phyloP scores from a whole-genome alignment of 1,284 basidiomycete genomes.

The Salmacisia buchloeana region DNA sequence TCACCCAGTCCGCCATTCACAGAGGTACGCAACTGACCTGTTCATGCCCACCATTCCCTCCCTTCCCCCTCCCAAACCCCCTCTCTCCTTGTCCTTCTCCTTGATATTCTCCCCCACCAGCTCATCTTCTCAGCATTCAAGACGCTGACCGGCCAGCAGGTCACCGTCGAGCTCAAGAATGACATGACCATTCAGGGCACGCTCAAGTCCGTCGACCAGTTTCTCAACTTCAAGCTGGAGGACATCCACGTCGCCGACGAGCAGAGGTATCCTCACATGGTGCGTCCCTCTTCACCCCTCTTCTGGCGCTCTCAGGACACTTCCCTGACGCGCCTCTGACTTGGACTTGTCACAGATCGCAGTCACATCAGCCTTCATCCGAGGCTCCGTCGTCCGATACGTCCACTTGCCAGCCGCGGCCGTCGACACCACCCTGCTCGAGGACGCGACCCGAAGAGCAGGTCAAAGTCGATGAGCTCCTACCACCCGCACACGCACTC shows the following conservation, averaged over 20 bases:
- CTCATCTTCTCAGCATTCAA: conserved; percentile 98
- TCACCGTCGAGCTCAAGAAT: conserved; percentile 95
- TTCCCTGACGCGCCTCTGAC: background rate
- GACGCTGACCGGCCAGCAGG: conserved; percentile 88
- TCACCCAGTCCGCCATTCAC: too few species aligned
- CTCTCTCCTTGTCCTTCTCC: too few species aligned
- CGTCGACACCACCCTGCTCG: conserved; percentile 90
- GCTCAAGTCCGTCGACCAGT: conserved; percentile 98
- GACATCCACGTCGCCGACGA: conserved; percentile 89
- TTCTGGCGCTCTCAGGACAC: background rate
- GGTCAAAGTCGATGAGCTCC: background rate
- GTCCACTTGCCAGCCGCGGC: conserved; percentile 87
- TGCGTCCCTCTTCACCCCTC: conserved; percentile 51
- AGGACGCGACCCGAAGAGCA: conserved; percentile 90
- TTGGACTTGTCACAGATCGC: conserved; percentile 66
- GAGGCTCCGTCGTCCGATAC: conserved; percentile 95
- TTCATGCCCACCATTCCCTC: too few species aligned
- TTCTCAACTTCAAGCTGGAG: conserved; percentile 93
- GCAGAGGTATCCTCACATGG: conserved; percentile 94
- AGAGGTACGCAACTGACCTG: too few species aligned
- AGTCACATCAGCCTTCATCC: conserved; percentile 97
- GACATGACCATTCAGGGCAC: conserved; percentile 94
- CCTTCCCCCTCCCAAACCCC: too few species aligned
- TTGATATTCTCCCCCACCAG: conserved; percentile 58
- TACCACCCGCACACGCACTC: background rate